phyloP scores from a whole-genome alignment of 2,329 filamentous ascomycete species.

The Aspergillus amoenus region DNA sequence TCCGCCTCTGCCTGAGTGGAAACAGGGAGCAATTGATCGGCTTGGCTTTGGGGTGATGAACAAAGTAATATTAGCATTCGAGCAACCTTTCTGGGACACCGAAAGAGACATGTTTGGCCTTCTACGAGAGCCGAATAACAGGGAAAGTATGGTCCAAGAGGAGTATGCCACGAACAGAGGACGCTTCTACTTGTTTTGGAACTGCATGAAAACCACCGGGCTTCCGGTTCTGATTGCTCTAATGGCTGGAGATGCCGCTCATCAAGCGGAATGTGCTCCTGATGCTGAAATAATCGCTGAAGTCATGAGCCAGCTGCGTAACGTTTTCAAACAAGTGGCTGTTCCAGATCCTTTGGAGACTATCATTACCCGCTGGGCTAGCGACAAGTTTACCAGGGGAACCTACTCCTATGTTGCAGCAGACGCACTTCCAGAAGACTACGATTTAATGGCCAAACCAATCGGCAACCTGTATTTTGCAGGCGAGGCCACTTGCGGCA shows the following conservation, averaged over 20 bases:
- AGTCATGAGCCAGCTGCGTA: conserved; percentile 73
- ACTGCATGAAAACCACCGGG: conserved; percentile 85
- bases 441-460: conserved; percentile 82
- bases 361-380: conserved; percentile 88
- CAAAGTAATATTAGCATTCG: conserved; percentile 90
- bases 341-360: conserved; percentile 81
- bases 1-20: conserved; percentile 87
- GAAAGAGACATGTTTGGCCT: conserved; percentile 92
- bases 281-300: conserved; percentile 77
- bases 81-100: conserved; percentile 86
- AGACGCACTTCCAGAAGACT: conserved; percentile 79
- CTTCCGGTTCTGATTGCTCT: conserved; percentile 84
- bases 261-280: conserved; percentile 75
- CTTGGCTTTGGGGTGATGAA: conserved; percentile 93
- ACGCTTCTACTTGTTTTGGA: conserved; percentile 98
- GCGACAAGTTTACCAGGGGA: conserved; percentile 85
- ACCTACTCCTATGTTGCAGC: conserved; percentile 94
- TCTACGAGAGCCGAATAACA: conserved; percentile 69
- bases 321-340: conserved; percentile 63
- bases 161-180: conserved; percentile 79
- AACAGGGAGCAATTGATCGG: conserved; percentile 73
- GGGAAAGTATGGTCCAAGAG: conserved; percentile 70
- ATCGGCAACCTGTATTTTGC: conserved; percentile 92
- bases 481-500: conserved; percentile 93
- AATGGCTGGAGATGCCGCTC: conserved; percentile 93